Base-by-base conservation (phyloP, 2,329 filamentous ascomycete species). In the Penicillium brevicompactum region DNA sequence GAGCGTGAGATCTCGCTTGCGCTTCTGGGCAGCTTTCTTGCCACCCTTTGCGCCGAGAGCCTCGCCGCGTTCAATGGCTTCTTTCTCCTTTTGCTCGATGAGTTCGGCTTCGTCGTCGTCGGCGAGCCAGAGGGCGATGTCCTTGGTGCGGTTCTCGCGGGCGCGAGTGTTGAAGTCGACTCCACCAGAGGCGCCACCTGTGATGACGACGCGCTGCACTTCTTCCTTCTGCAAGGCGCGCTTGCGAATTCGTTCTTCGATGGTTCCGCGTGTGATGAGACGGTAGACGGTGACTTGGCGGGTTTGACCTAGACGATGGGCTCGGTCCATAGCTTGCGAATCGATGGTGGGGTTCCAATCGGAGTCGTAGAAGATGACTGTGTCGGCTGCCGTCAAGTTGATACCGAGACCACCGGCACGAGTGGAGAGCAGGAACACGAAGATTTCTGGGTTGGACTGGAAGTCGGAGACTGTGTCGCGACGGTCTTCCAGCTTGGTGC, bases 311-410 rank as follows among this genome's bases (percentile, higher is more conserved):
- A 99, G 85, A 84, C 94, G 91, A 85, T 99, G 94, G 11, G 94
- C 94, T 74, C 94, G 90, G 75, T 99, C 94, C 94, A 97, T 97
- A 75, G 94, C 94, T 74, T 99, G 94, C 50, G 91, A 96, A 74
- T 99, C 94, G 69, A 97, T 97, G 3, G 94, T 97, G 0, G 94
- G 94, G 73, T 99, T 99, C 94, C 94, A 99, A 74, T 99, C 94
- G 10, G 91, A 96, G 73, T 99, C 94, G 82, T 99, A 99, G 80
- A 99, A 99, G 76, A 99, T 97, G 76, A 99, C 94, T 0, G 94
- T 99, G 73, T 99, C 94, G 18, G 94, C 94, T 49, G 90, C 89
- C 5, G 94, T 97, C 64, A 99, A 80, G 70, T 99, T 99, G 82
- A 99, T 99, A 78, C 94, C 94, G 18, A 99, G 84, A 81, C 94